Percentiles rank a stretch among this genome's conserved stretches.
These are phyloP conservation scores for Suhomyces sp. DNA, from an alignment of 805 yeast genomes.

Conservation along the genomic window DNA sequence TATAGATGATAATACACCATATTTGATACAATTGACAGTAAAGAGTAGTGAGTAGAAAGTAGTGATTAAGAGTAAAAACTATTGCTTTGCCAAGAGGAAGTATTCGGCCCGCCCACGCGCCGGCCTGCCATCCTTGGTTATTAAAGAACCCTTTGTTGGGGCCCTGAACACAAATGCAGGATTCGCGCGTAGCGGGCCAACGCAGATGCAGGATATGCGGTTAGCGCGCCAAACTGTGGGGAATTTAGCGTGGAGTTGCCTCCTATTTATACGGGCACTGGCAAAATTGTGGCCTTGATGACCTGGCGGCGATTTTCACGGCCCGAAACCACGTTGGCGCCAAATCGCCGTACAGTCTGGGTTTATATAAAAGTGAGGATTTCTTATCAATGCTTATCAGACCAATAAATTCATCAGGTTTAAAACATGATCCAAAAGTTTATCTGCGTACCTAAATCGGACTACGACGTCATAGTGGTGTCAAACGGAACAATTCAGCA, in stretches of 20 bases:
- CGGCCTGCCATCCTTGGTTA: background rate
- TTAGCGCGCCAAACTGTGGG: background rate
- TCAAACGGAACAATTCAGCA: constrained; percentile 34
- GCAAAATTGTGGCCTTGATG: background rate
- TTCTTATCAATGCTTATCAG: constrained; percentile 17
- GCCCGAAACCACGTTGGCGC: background rate
- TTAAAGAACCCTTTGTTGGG: background rate
- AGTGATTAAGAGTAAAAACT: background rate
- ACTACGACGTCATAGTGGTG: constrained; percentile 32
- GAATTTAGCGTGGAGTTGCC: background rate
- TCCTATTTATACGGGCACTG: background rate
- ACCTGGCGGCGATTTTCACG: constrained; percentile 2
- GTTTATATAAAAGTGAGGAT: background rate
- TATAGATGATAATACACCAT: background rate
- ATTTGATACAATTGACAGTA: background rate
- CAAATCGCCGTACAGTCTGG: constrained; percentile 1
- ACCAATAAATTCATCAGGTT: constrained; percentile 14
- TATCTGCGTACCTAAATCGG: constrained; percentile 30
- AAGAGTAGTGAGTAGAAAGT: background rate
- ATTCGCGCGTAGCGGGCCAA: background rate
- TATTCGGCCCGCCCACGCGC: background rate
- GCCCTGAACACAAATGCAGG: background rate
- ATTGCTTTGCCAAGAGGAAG: background rate
- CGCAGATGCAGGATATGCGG: background rate
- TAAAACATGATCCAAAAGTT: constrained; percentile 34